Percentiles rank a stretch among this genome's conserved stretches.
phyloP scores from a whole-genome alignment of 169 alveolate species.

The Babesia gibsoni region DNA sequence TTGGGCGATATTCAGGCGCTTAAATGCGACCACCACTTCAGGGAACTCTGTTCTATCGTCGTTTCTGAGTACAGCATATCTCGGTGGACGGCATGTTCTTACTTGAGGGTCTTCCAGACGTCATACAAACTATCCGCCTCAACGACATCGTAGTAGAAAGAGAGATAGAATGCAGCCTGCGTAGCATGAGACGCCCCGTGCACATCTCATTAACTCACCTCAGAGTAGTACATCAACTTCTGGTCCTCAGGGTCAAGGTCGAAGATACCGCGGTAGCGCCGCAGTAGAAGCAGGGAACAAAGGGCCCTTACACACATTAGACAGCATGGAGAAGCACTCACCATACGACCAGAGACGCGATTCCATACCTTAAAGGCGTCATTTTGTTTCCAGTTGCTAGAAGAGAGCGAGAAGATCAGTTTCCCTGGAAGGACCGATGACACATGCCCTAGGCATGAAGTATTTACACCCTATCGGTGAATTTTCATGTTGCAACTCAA shows the following conservation, averaged over 20 bases:
- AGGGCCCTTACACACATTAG: slow-evolving; percentile 19
- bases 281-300: background rate
- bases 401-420: too few relatives aligned
- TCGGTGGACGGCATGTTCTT: background rate
- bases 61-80: background rate
- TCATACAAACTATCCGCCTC: slow-evolving; percentile 24
- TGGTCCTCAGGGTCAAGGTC: slow-evolving; percentile 42
- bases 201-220: background rate
- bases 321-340: background rate
- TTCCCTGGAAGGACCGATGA: too few relatives aligned
- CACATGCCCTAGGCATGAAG: too few relatives aligned
- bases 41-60: slow-evolving; percentile 50
- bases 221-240: slow-evolving; percentile 54
- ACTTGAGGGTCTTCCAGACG: slow-evolving; percentile 15
- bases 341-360: slow-evolving; percentile 12
- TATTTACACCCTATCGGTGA: too few relatives aligned
- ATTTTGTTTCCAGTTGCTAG: too few relatives aligned
- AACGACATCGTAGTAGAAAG: slow-evolving; percentile 48
- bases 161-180: slow-evolving; percentile 50
- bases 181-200: background rate
- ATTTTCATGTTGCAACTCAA: too few relatives aligned
- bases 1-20: slow-evolving; percentile 38
- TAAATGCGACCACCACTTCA: slow-evolving; percentile 4
- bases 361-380: background rate
- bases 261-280: slow-evolving; percentile 54